These are phyloP conservation scores for Monilinia vaccinii-corymbosi DNA, from an alignment of 2,329 filamentous ascomycete species.

Conservation along the genomic window DNA sequence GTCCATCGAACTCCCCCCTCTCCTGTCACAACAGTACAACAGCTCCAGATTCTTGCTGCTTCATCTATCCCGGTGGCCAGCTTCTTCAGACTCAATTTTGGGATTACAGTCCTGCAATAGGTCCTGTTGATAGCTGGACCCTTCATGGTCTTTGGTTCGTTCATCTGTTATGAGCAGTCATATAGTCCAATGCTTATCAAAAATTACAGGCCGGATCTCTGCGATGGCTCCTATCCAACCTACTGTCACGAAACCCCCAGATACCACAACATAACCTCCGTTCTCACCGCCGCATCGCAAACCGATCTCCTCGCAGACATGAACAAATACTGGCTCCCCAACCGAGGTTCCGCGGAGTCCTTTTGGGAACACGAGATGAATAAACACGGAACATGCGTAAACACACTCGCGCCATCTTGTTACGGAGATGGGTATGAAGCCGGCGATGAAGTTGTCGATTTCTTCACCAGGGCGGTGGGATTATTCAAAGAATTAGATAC, in stretches of 20 bases:
- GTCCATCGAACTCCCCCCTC: slow-evolving; percentile 30
- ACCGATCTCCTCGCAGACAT: slow-evolving; percentile 51
- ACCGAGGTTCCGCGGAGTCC: slow-evolving; percentile 46
- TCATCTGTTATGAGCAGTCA: not conserved
- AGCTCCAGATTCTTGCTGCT: slow-evolving; percentile 62
- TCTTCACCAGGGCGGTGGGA: slow-evolving; percentile 54
- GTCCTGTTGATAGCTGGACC: slow-evolving; percentile 63
- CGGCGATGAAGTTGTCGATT: slow-evolving; percentile 58
- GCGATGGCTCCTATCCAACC: slow-evolving; percentile 59
- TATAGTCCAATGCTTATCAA: slow-evolving; percentile 31
- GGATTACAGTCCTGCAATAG: slow-evolving; percentile 55
- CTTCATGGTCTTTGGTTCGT: slow-evolving; percentile 54
- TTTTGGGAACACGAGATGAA: slow-evolving; percentile 57
- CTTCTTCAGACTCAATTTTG: slow-evolving; percentile 72
- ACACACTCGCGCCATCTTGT: slow-evolving; percentile 57
- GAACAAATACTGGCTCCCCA: slow-evolving; percentile 57
- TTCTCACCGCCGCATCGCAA: slow-evolving; percentile 46
- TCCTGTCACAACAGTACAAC: slow-evolving; percentile 57
- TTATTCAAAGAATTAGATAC: slow-evolving; percentile 44
- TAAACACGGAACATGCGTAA: slow-evolving; percentile 67
- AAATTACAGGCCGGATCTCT: slow-evolving; percentile 44
- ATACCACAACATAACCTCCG: slow-evolving; percentile 57
- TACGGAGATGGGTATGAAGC: slow-evolving; percentile 48
- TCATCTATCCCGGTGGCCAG: slow-evolving; percentile 63
- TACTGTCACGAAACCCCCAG: slow-evolving; percentile 53